Percentiles rank a stretch among this genome's conserved stretches.
These are phyloP conservation scores for Beta corolliflora DNA, from an alignment of 179 eudicot genomes.

Conservation along the genomic window DNA sequence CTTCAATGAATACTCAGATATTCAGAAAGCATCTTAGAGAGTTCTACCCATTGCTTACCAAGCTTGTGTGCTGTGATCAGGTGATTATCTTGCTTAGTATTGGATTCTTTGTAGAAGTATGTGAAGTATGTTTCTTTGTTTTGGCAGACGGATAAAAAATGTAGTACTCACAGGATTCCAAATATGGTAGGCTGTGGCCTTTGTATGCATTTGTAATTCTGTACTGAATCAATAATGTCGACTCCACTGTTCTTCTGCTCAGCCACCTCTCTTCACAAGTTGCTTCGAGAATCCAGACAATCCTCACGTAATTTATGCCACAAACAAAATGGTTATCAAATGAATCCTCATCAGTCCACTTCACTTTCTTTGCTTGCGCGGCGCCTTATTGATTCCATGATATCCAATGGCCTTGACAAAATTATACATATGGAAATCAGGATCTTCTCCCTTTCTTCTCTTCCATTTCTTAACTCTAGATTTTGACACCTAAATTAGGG, in stretches of 20 bases:
- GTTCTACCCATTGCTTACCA: conserved; percentile 91
- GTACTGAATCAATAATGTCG: neutral
- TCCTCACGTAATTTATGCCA: neutral
- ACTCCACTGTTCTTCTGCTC: neutral
- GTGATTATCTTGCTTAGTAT: conserved; percentile 39
- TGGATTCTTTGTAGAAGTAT: neutral
- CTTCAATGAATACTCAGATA: conserved; percentile 70
- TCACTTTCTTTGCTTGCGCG: neutral
- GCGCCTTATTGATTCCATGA: neutral
- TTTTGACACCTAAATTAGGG: too few relatives aligned
- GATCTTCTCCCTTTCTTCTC: neutral
- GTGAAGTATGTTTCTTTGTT: neutral
- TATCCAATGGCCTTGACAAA: neutral
- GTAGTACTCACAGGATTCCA: neutral
- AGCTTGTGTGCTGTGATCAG: conserved; percentile 98
- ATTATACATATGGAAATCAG: neutral
- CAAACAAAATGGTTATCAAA: neutral
- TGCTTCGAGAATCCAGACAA: neutral
- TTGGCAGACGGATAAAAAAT: neutral
- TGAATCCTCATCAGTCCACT: neutral
- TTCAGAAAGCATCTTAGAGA: conserved; percentile 81
- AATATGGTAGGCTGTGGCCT: neutral
- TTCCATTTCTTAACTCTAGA: too few relatives aligned
- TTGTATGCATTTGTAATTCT: neutral
- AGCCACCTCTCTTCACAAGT: neutral